These are phyloP conservation scores for Arthroderma sp. DNA, from an alignment of 2,329 filamentous ascomycete genomes.

Conservation along the genomic window DNA sequence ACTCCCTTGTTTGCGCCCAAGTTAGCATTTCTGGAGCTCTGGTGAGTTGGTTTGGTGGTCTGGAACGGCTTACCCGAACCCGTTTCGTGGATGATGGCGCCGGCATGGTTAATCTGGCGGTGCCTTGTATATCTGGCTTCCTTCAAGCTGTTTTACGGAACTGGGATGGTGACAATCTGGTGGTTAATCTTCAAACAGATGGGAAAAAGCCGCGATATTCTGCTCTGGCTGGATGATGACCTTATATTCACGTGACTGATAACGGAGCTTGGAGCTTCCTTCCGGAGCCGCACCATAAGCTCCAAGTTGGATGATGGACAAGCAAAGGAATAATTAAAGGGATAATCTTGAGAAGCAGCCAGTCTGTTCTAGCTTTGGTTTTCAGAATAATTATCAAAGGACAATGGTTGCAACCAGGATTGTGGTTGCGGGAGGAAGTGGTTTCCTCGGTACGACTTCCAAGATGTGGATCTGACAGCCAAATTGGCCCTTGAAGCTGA, in stretches of 20 bases:
- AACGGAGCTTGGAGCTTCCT: background rate
- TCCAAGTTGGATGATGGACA: too few species aligned
- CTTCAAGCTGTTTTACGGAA: too few species aligned
- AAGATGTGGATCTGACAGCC: background rate
- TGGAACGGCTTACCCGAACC: constrained; percentile 30
- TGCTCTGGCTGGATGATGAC: too few species aligned
- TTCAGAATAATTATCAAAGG: background rate
- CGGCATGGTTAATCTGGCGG: constrained; percentile 29
- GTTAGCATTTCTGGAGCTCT: constrained; percentile 12
- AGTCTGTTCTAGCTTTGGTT: too few species aligned
- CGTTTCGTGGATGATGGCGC: constrained; percentile 43
- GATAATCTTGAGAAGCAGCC: too few species aligned
- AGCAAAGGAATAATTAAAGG: too few species aligned
- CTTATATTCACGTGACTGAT: background rate
- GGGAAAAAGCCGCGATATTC: too few species aligned
- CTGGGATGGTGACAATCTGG: too few species aligned
- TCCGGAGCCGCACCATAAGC: too few species aligned
- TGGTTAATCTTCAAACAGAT: too few species aligned
- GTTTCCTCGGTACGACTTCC: constrained; percentile 57
- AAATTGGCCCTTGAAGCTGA: background rate
- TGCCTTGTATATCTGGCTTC: too few species aligned
- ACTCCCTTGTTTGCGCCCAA: constrained; percentile 22
- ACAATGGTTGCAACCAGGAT: constrained; percentile 57
- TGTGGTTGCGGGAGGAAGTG: constrained; percentile 85
- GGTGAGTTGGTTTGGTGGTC: background rate